phyloP scores from a whole-genome alignment of 225 moss, liverwort and hornwort genomes.

The Ulota crispa region DNA sequence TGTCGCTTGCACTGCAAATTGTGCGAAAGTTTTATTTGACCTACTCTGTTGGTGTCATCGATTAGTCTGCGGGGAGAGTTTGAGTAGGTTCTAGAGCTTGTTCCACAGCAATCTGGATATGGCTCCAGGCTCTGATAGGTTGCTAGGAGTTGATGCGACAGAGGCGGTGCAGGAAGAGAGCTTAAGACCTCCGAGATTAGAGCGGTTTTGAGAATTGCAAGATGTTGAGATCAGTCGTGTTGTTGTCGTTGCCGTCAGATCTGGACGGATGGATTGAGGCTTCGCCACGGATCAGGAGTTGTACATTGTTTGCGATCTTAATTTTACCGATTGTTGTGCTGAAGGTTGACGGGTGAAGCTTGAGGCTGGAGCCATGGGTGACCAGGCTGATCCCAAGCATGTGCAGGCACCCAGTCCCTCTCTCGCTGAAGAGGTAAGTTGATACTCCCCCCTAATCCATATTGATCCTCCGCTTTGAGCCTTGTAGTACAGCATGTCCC shows the following conservation, averaged over 20 bases:
- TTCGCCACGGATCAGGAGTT: not conserved
- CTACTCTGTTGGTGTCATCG: not conserved
- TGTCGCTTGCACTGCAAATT: not conserved
- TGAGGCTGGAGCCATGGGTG: conserved; percentile 45
- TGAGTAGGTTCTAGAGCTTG: not conserved
- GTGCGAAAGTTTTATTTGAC: not conserved
- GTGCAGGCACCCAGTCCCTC: conserved; percentile 53
- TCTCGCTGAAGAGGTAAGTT: conserved; percentile 56
- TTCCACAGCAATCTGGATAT: not conserved
- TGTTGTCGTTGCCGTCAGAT: not conserved
- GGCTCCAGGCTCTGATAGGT: not conserved
- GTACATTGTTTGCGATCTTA: not conserved
- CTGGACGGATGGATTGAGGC: conserved; percentile 1
- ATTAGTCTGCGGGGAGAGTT: not conserved
- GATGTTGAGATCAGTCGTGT: not conserved
- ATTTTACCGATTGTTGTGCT: conserved; percentile 9
- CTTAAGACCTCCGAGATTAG: not conserved
- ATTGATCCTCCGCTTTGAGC: not conserved
- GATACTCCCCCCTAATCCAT: not conserved
- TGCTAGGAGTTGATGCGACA: not conserved
- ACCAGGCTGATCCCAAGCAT: conserved; percentile 42
- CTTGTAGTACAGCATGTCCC: not conserved
- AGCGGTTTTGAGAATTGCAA: not conserved
- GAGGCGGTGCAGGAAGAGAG: not conserved
- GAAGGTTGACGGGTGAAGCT: conserved; percentile 35